These are phyloP conservation scores for Zasmidium cellare DNA, from an alignment of 2,329 filamentous ascomycete species.

Conservation along the genomic window DNA sequence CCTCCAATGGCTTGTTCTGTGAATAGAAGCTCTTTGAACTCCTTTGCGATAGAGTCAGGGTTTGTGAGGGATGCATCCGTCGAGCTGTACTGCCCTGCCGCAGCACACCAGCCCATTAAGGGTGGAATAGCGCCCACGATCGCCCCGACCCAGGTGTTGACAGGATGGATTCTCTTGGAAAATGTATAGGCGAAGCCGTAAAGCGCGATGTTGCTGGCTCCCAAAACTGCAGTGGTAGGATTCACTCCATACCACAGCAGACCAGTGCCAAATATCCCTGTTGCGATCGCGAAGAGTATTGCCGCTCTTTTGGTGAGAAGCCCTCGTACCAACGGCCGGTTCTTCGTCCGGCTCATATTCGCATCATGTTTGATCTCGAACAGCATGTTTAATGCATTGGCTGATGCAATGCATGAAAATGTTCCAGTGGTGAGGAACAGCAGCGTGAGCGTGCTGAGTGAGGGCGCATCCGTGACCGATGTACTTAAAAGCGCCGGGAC, in stretches of 20 bases:
- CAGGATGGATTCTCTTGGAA: conserved; percentile 78
- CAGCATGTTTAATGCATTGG: conserved; percentile 96
- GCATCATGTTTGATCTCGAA: conserved; percentile 90
- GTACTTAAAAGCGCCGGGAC: conserved; percentile 81
- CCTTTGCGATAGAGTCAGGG: conserved; percentile 25
- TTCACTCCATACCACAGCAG: conserved; percentile 89
- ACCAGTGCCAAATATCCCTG: conserved; percentile 67
- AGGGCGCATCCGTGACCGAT: conserved; percentile 67
- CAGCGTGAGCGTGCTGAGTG: conserved; percentile 85
- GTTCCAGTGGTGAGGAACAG: conserved; percentile 87
- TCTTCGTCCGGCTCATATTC: conserved; percentile 89
- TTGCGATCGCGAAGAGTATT: conserved; percentile 73
- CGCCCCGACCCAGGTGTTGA: conserved; percentile 95
- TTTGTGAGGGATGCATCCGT: conserved; percentile 21
- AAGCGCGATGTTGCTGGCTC: conserved; percentile 78
- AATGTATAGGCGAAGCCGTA: conserved; percentile 94
- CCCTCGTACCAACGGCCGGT: conserved; percentile 80
- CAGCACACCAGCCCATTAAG: conserved; percentile 96
- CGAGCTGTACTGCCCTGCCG: conserved; percentile 78
- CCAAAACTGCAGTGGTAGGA: conserved; percentile 84
- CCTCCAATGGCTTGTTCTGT: conserved; percentile 59
- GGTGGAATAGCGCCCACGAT: conserved; percentile 91
- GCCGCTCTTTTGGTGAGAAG: conserved; percentile 73
- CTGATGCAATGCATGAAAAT: conserved; percentile 81
- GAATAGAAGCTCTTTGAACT: conserved; percentile 36